Evolutionary conservation across 192 early-diverging fungal species (phyloP), one percentile per base, ranked within the genome.

Genomic region (Umbelopsis sp.): DNA sequence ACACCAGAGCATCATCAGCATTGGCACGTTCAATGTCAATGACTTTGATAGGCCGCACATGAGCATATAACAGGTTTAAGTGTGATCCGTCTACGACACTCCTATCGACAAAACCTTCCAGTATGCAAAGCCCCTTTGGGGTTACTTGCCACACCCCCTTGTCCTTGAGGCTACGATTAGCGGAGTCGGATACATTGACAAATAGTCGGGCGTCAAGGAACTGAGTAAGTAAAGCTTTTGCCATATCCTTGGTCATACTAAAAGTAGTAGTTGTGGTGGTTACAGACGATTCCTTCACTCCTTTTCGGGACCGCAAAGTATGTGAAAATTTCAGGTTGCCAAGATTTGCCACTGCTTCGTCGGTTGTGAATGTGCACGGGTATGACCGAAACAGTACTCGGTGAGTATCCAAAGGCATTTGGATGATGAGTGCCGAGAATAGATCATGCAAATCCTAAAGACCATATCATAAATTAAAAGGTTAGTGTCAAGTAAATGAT

Each of bases 201-300:
- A 83, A 75, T 13, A 86, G 68, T 15, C 80, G 75, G 9, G 86
- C 81, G 20, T 83, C 80, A 70, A 88, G 74, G 44, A 88, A 86
- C n/a, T 82, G 77, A 49, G 84, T 79, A 49, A 80, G 81, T 0
- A 88, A 64, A 47, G 74, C 82, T 27, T 77, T 78, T 4, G 81
- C 72, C 84, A 86, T 88, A 20, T 82, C 78, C 15, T 75, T 51
- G 23, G 81, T 73, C 75, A 88, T 83, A 23, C 80, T 83, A 69
- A 88, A 86, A 8, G 85, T 85, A 1, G 86, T 88, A 11, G 84
- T 88, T 11, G 80, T 81, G 0, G 82, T 74, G 35, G 81, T 84
- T 22, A 61, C 25, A 12, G 55, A 61, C 13, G 55, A 13, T 35
- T 61, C 55, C 27, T 61, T 61, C 18, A 83, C 79, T 64, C 83